These are phyloP conservation scores for Solanum aculeatissimum DNA, from an alignment of 305 asterid species.

Conservation along the genomic window DNA sequence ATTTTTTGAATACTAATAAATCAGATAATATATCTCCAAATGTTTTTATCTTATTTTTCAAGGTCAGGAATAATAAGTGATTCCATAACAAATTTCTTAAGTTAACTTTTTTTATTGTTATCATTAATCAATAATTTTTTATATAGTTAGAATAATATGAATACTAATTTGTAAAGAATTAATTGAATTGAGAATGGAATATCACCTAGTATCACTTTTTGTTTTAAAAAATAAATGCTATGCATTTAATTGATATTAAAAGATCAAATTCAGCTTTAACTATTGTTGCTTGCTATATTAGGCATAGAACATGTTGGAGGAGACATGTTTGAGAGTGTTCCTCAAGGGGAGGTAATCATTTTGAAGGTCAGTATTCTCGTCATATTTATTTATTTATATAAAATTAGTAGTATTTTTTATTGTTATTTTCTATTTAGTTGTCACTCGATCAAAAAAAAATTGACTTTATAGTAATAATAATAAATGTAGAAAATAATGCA, in stretches of 20 bases:
- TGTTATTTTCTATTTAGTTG: too few relatives aligned
- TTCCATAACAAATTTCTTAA: background rate
- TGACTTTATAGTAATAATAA: background rate
- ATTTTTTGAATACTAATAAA: too few relatives aligned
- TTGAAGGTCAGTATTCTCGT: conserved; percentile 10
- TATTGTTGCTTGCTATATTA: background rate
- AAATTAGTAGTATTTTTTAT: too few relatives aligned
- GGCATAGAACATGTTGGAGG: conserved; percentile 21
- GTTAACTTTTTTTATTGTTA: background rate
- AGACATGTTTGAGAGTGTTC: conserved; percentile 23
- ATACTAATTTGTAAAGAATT: background rate
- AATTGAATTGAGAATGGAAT: background rate
- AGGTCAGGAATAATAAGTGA: background rate
- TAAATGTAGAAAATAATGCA: background rate
- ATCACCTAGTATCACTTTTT: background rate
- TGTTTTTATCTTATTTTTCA: background rate
- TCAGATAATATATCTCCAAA: background rate
- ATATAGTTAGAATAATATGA: background rate
- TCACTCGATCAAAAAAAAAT: too few relatives aligned
- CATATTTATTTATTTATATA: background rate
- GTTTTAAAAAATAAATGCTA: background rate
- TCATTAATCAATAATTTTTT: background rate
- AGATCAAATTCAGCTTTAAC: background rate
- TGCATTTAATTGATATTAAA: background rate
- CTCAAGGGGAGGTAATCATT: conserved; percentile 18